Evolutionary conservation across 2,329 filamentous ascomycete genomes (phyloP).

Genomic region (Colletotrichum sp.): DNA sequence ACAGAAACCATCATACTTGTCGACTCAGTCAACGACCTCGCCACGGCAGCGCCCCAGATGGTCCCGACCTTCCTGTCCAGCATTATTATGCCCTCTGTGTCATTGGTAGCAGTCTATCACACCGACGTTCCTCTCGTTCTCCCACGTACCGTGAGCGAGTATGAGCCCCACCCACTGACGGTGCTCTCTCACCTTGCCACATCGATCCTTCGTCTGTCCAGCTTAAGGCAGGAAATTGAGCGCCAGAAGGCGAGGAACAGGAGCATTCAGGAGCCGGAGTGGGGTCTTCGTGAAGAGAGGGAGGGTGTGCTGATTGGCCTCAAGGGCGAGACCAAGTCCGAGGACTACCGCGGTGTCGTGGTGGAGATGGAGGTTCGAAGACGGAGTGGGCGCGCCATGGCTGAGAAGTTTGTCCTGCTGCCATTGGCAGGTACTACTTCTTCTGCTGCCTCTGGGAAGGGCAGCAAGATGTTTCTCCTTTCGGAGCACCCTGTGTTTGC

Average conservation of each 20-base stretch:
- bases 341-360: constrained; percentile 59
- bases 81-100: constrained; percentile 68
- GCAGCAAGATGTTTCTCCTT: constrained; percentile 62
- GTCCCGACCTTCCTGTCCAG: constrained; percentile 74
- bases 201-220: constrained; percentile 76
- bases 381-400: constrained; percentile 78
- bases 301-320: constrained; percentile 81
- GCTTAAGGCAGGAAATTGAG: constrained; percentile 75
- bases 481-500: constrained; percentile 78
- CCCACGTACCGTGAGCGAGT: constrained; percentile 49
- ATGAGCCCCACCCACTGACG: constrained; percentile 73
- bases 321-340: constrained; percentile 48
- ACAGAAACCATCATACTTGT: constrained; percentile 77
- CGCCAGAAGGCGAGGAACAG: constrained; percentile 77
- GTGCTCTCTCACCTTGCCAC: constrained; percentile 88
- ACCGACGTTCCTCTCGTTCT: constrained; percentile 71
- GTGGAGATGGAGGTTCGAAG: constrained; percentile 86
- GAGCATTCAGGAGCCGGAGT: constrained; percentile 76
- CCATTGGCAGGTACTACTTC: constrained; percentile 26
- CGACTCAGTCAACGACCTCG: constrained; percentile 77
- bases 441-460: neutral
- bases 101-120: constrained; percentile 83
- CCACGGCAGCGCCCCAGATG: constrained; percentile 56
- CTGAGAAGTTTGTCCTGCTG: constrained; percentile 66
- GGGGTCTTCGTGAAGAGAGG: constrained; percentile 76